A percentile compares a stretch with the other conserved stretches of the same genome.
Evolutionary conservation across 208 protist species (phyloP).

Genomic region (Trypanosoma vivax): DNA sequence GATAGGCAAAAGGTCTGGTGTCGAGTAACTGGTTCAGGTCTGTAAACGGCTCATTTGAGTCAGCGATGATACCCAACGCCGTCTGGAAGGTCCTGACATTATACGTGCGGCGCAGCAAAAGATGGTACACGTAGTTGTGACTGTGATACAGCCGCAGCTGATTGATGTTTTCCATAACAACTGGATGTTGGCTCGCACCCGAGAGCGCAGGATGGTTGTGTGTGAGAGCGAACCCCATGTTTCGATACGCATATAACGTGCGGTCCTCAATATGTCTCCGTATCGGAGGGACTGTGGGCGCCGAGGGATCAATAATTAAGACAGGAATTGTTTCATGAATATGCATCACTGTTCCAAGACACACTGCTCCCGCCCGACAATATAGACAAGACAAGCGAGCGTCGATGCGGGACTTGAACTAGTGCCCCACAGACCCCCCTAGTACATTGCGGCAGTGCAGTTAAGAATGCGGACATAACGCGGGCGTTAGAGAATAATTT

Average conservation of each 20-base stretch:
- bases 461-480: too few species aligned
- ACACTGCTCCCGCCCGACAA: neutral
- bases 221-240: conserved; percentile 16
- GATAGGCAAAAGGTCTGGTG: conserved; percentile 1
- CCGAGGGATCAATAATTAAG: conserved; percentile 8
- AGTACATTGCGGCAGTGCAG: too few species aligned
- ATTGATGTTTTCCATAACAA: conserved; percentile 16
- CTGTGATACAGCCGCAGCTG: conserved; percentile 13
- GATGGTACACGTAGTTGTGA: conserved; percentile 1
- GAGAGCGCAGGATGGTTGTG: conserved; percentile 6
- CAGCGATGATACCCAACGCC: conserved; percentile 8
- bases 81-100: conserved; percentile 20
- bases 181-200: neutral
- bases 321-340: conserved; percentile 20
- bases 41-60: conserved; percentile 8
- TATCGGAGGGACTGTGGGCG: neutral
- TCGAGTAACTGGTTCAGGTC: conserved; percentile 6
- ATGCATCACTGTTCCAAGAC: conserved; percentile 3
- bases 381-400: neutral
- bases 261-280: conserved; percentile 13
- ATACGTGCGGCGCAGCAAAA: conserved; percentile 14
- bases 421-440: too few species aligned
- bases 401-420: too few species aligned
- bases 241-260: conserved; percentile 15
- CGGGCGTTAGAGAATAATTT: too few species aligned